Evolutionary conservation across 1,284 basidiomycete genomes (phyloP), one percentile per base, ranked within the genome.

Genomic region (Ustilago shanxiensis): DNA sequence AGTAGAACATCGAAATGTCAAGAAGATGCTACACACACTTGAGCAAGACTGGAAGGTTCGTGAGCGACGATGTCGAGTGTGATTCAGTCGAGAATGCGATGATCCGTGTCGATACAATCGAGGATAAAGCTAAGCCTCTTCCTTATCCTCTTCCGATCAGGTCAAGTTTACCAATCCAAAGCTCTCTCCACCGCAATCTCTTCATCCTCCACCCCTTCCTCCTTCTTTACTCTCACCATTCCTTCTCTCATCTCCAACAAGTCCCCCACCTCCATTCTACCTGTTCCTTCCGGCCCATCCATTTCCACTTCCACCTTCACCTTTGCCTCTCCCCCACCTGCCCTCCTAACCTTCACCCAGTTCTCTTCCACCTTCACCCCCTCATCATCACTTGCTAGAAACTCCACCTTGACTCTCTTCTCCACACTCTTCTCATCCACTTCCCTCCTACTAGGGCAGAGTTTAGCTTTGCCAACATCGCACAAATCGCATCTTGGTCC

Each of bases 401-500:
- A 14, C 3, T 37, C 35, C 9, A 37, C 35, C 35, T 14, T 37
- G 35, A 37, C 35, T 3, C 35, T 9, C 35, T 37, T 37, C 3
- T 16, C 3, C 3, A 37, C 9, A 16, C 35, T 37, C 47, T 81
- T 82, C 18, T 60, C 56, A 51, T 85, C 81, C 0, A 82, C 69
- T 2, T 58, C 50, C 7, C 69, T 66, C 45, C 28, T 53, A 20
- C 83, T 84, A 0, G 84, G 83, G 52, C 84, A 86, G 0, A 85
- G 61, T 1, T 73, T 59, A 0, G 60, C 60, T 11, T 53, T 26
- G 1, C 73, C 81, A 4, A 85, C 65, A 13, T 49, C 24, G 66
- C 84, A 85, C 3, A 85, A 54, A 72, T 93, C 92, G 83, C 95
- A 98, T 37, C 91, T 89, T 0, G 95, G 95, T 0, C 91, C 90